Evolutionary conservation across 163 green algal species (phyloP), one percentile per base, ranked within the genome.

Genomic region (Trebouxia gelatinosa): DNA sequence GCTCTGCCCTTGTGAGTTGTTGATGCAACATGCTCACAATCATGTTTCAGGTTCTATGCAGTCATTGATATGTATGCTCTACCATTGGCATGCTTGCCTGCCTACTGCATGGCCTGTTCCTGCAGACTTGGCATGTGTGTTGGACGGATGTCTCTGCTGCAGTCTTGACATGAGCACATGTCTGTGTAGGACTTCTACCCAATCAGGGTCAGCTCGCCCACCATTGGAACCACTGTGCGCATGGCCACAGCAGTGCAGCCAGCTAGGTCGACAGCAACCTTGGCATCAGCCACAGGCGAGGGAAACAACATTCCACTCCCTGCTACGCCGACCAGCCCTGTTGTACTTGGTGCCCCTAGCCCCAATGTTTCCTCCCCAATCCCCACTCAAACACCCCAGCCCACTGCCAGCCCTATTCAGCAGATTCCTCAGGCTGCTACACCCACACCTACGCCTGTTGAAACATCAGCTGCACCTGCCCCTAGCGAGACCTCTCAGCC

Each of bases 181-280:
- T n/a, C n/a, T n/a, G 6, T 72, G 64, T 37, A 72, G 64, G 64
- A 72, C 64, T 72, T 72, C 37, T 72, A 72, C 37, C 64, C 64
- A 50, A 72, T 72, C 37, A 72, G 35, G 34, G 64, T 72, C 35
- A 72, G 64, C 37, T 72, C 64, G 26, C 64, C 64, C 23, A 37
- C 38, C 35, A 9, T 72, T 35, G 64, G 64, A 21, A 72, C 64
- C 9, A 34, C 32, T 32, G 37, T 51, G 38, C 23, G 35, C 5
- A 51, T 21, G 0, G 0, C 64, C 3, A 5, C 37, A 0, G 4
- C 64, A 72, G 35, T 72, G 35, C 35, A 35, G 37, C 19, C 64
- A 28, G 35, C 37, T 7, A 35, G 64, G 64, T 9, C 35, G 1
- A 34, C 50, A 23, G 64, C 64, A 2, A 54, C 9, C 31, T 37